Evolutionary conservation across 345 rosid genomes (phyloP).

Genomic region (Draba incana): DNA sequence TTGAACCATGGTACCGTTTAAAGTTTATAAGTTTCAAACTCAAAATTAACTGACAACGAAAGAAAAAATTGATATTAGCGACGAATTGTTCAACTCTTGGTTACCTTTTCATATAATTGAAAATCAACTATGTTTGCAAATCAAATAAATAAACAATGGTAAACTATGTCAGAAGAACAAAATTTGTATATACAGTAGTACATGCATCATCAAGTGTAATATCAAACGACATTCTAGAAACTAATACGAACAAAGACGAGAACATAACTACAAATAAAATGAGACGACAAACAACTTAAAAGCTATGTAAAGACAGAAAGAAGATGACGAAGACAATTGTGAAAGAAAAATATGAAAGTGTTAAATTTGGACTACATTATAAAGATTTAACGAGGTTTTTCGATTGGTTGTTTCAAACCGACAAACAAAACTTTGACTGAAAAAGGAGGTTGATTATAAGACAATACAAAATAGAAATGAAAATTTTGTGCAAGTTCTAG

Average conservation of each 20-base stretch:
- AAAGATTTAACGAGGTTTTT: neutral
- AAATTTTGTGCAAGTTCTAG: too few species aligned
- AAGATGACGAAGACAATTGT: constrained; percentile 8
- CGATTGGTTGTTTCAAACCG: too few species aligned
- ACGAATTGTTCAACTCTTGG: neutral
- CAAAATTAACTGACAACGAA: too few species aligned
- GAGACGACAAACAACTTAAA: neutral
- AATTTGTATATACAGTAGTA: neutral
- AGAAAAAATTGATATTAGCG: too few species aligned
- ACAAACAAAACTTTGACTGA: too few species aligned
- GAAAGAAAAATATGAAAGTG: constrained; percentile 4
- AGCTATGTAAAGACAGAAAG: neutral
- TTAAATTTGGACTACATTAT: neutral
- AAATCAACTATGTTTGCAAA: neutral
- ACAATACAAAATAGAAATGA: neutral
- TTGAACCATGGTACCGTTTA: too few species aligned
- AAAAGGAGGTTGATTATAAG: too few species aligned
- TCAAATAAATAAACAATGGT: neutral
- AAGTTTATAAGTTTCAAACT: too few species aligned
- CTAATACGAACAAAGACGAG: neutral
- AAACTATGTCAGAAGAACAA: neutral
- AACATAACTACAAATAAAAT: neutral
- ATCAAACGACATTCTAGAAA: neutral
- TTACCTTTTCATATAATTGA: neutral
- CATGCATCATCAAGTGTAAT: constrained; percentile 8